Conservation (phyloP, 1,139 yeast genomes). For the Kodamaea sp. region DNA sequence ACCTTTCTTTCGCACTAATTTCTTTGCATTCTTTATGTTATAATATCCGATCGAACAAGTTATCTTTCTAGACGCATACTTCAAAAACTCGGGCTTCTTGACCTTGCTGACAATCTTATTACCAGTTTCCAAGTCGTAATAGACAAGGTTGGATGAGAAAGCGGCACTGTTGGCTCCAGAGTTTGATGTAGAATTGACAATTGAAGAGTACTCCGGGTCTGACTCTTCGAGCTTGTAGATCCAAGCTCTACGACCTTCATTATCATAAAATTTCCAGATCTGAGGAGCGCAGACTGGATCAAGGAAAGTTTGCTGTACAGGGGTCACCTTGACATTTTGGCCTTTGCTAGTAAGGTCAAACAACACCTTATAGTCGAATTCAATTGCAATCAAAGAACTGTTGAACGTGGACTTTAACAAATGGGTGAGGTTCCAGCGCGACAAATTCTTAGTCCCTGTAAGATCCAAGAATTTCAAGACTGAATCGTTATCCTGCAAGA, state of each 20-base stretch:
- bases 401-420: constrained; percentile 31
- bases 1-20: constrained; percentile 1
- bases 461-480: constrained; percentile 36
- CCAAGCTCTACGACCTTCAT: constrained; percentile 84
- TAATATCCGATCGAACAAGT: constrained; percentile 57
- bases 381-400: constrained; percentile 36
- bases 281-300: constrained; percentile 30
- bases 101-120: constrained; percentile 56
- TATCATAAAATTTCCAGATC: constrained; percentile 57
- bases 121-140: constrained; percentile 69
- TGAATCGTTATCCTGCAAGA: constrained; percentile 34
- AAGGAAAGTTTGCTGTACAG: constrained; percentile 28
- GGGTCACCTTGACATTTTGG: constrained; percentile 33
- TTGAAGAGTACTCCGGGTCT: constrained; percentile 36
- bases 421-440: constrained; percentile 26
- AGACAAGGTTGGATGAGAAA: constrained; percentile 36
- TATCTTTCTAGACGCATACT: constrained; percentile 64
- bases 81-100: constrained; percentile 60
- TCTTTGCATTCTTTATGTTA: constrained; percentile 37
- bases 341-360: constrained; percentile 48
- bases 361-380: constrained; percentile 42
- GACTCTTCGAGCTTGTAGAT: constrained; percentile 52
- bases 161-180: constrained; percentile 3
- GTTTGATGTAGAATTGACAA: constrained; percentile 22
- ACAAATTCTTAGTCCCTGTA: constrained; percentile 39